These are phyloP conservation scores for Pichia membranifaciens DNA, from an alignment of 805 yeast genomes.

Conservation along the genomic window DNA sequence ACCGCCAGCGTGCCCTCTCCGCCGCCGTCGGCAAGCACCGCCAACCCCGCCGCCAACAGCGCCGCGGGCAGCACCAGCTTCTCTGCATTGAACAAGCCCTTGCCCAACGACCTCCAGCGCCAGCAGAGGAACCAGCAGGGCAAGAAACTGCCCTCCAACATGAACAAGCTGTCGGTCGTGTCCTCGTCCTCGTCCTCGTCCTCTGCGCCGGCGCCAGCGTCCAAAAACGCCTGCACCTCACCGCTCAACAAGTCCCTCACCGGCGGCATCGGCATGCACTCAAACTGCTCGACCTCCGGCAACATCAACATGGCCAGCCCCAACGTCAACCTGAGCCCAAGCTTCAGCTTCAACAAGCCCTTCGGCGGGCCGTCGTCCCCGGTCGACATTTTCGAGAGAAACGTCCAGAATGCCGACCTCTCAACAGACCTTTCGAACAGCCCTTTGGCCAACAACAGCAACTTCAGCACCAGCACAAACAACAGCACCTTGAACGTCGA, in stretches of 20 bases:
- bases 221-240: too few species aligned
- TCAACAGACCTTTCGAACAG: background rate
- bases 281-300: too few species aligned
- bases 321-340: background rate
- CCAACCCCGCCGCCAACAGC: too few species aligned
- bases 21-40: too few species aligned
- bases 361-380: too few species aligned
- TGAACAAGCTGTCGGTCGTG: too few species aligned
- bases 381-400: constrained; percentile 15
- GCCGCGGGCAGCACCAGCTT: too few species aligned
- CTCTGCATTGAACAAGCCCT: background rate
- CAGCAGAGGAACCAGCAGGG: background rate
- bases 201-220: too few species aligned
- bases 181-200: too few species aligned
- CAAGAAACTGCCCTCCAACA: background rate
- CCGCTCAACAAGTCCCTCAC: too few species aligned
- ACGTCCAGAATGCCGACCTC: constrained; percentile 8
- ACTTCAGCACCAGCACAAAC: too few species aligned
- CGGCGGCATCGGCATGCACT: too few species aligned
- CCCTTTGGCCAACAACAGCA: background rate
- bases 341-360: background rate
- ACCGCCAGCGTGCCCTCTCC: background rate
- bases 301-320: background rate
- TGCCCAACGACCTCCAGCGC: constrained; percentile 6
- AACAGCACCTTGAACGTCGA: background rate